Evolutionary conservation across 805 yeast species (phyloP).

Genomic region (Metschnikowia drakensbergensis): DNA sequence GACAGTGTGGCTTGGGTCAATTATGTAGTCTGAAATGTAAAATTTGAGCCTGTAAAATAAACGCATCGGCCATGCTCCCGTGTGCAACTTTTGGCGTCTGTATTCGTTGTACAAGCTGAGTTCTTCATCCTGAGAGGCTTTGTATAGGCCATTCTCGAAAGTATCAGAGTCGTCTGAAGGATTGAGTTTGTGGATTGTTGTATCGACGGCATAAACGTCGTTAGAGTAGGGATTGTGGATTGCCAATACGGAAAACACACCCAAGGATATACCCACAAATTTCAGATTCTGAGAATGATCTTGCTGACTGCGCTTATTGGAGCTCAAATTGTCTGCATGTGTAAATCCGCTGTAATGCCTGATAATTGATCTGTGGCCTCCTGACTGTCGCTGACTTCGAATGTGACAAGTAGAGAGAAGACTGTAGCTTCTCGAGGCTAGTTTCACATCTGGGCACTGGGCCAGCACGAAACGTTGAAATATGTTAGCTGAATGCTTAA

Average conservation of each 20-base stretch:
- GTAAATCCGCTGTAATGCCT: not conserved
- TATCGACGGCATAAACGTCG: constrained; percentile 11
- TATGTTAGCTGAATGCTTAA: not conserved
- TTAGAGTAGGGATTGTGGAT: constrained; percentile 5
- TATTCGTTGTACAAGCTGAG: constrained; percentile 31
- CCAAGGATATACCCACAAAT: constrained; percentile 8
- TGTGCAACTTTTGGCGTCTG: constrained; percentile 24
- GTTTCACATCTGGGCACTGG: not conserved
- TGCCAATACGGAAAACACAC: constrained; percentile 6
- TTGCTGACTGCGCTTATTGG: not conserved
- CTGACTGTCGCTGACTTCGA: not conserved
- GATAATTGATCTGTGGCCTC: not conserved
- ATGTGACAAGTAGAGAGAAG: not conserved
- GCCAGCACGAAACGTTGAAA: not conserved
- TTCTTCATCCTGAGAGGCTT: constrained; percentile 57
- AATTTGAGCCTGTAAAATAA: constrained; percentile 40
- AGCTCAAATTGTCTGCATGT: not conserved
- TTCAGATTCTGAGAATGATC: not conserved
- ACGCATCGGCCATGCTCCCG: constrained; percentile 25
- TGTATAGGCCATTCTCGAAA: constrained; percentile 62
- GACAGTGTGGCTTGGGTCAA: constrained; percentile 68
- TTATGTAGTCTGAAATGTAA: constrained; percentile 47
- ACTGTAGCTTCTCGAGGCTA: not conserved
- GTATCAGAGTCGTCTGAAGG: constrained; percentile 57
- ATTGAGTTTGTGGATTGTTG: constrained; percentile 33